phyloP scores from a whole-genome alignment of 2,329 filamentous ascomycete genomes.

The Pyricularia sp. region DNA sequence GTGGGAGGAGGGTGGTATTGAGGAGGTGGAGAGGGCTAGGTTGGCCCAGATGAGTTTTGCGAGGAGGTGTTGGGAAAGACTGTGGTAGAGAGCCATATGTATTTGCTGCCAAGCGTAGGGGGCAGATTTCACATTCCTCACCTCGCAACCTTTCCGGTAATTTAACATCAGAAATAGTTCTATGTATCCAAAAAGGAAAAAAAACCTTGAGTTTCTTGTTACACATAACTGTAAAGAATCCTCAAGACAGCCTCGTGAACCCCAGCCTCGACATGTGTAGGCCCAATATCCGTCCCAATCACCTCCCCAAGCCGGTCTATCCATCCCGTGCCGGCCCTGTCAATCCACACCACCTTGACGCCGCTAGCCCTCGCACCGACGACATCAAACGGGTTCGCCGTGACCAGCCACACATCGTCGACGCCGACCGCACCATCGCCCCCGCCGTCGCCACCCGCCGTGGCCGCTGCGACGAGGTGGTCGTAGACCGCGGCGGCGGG shows the following conservation, averaged over 20 bases:
- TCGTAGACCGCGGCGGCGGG: conserved; percentile 52
- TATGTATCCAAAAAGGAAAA: not conserved
- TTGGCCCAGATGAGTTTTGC: conserved; percentile 8
- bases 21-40: conserved; percentile 9
- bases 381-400: conserved; percentile 65
- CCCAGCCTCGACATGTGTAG: not conserved
- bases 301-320: conserved; percentile 48
- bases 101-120: no score
- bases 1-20: conserved; percentile 10
- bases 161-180: not conserved
- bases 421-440: conserved; percentile 31
- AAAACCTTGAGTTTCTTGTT: not conserved
- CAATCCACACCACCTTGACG: conserved; percentile 58
- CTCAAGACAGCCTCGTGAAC: not conserved
- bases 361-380: conserved; percentile 54
- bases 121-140: not conserved
- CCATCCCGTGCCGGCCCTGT: conserved; percentile 55
- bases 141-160: not conserved
- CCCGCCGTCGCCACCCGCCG: conserved; percentile 18
- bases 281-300: conserved; percentile 12
- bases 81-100: conserved; percentile 8
- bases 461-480: conserved; percentile 41
- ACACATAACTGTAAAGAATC: not conserved
- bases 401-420: conserved; percentile 56
- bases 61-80: conserved; percentile 9